A percentile compares a stretch with the other conserved stretches of the same genome.
These are phyloP conservation scores for Rheum nobile DNA, from an alignment of 148 eudicot species.

Conservation along the genomic window DNA sequence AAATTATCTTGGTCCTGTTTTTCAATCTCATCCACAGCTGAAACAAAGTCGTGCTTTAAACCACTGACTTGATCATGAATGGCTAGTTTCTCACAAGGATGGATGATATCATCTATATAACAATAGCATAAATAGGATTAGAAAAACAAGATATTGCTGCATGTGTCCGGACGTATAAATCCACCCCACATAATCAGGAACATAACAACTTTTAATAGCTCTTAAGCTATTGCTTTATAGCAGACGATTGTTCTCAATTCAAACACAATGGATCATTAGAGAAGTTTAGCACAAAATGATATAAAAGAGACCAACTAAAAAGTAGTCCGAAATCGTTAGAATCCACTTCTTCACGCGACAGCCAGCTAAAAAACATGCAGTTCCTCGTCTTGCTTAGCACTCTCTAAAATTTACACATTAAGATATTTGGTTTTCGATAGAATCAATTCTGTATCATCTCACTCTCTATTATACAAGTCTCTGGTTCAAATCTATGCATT, in stretches of 20 bases:
- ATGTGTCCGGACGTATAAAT: not conserved
- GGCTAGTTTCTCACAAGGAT: conserved; percentile 31
- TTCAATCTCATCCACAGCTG: conserved; percentile 23
- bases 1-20: conserved; percentile 17
- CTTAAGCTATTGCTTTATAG: not conserved
- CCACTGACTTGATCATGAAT: conserved; percentile 15
- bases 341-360: not conserved
- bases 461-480: not conserved
- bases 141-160: not conserved
- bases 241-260: not conserved
- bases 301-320: not conserved
- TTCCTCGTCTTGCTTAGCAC: not conserved
- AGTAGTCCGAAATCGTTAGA: not conserved
- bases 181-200: not conserved
- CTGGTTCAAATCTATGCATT: not conserved
- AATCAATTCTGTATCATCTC: not conserved
- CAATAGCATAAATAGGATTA: not conserved
- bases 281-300: not conserved
- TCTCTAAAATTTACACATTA: not conserved
- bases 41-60: conserved; percentile 15
- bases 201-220: not conserved
- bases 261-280: not conserved
- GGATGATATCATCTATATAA: conserved; percentile 62
- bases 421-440: not conserved
- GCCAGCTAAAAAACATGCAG: not conserved